Evolutionary conservation across 2,329 filamentous ascomycete species (phyloP), one percentile per base, ranked within the genome.

Genomic region (Domatiomyces catenatus): DNA sequence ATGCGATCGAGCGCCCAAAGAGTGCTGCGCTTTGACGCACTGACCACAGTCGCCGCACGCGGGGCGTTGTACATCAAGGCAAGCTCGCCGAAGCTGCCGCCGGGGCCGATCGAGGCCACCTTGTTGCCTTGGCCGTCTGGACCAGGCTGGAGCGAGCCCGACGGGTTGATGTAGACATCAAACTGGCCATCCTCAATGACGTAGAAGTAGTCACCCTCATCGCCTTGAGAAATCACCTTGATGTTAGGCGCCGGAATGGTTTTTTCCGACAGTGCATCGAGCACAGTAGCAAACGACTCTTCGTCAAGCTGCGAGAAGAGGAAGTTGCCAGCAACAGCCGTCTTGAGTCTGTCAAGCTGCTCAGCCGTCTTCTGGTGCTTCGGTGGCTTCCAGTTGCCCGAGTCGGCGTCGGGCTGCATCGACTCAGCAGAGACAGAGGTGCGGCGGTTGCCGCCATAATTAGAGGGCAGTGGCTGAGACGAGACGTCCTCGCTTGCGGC

Each of bases 31-130:
- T 82, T 66, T 61, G 93, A 86, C 10, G 83, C 81, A 26, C 86
- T 94, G 54, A 93, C 78, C 53, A 98, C 86, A 0, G 92, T 96
- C 2, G 92, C 92, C 43, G 92, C 92, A 63, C 92, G 86, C 22
- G 92, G 92, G 19, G 92, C 88, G 63, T 96, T 95, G 72, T 98
- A 96, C 92, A 98, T 96, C 61, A 98, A 75, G 10, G 92, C 92
- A 51, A 98, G 75, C 71, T 98, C 92, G 60, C 92, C 92, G 67
- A 98, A 98, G 3, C 88, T 94, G 54, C 89, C 89, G 47, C 92
- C 92, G 2, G 88, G 79, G 44, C 86, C 83, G 52, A 93, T 93
- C 39, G 76, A 81, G 60, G 80, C 81, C 24, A 96, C 90, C 61
- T 87, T 85, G 54, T 75, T 74, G 47, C 92, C 92, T 69, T 95